Evolutionary conservation across 179 eudicot genomes (phyloP), one percentile per base, ranked within the genome.

Genomic region (Spergularia azorica): DNA sequence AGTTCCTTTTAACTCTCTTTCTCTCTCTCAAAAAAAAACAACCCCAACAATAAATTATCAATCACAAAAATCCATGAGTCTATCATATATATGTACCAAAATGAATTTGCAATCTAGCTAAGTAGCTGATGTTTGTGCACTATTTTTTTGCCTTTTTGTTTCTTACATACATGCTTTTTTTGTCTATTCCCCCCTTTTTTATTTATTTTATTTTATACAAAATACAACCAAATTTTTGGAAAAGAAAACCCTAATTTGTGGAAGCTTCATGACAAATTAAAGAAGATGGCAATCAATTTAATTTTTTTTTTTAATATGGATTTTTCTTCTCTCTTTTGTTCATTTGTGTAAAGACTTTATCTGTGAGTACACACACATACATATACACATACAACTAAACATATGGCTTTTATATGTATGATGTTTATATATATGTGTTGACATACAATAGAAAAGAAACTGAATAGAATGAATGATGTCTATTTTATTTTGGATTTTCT

Each of bases 181-280:
- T 77, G 41, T 60, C 79, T 79, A 60, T 72, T 59, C 46, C 17
- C 41, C 51, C 17, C 56, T 60, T 54, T 70, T 61, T 73, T 9
- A 39, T 63, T 55, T 52, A 20, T 17, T 61, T 36, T 58, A 36
- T 26, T 36, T 36, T 18, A 46, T 20, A 26, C 9, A 66, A 72
- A 63, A 48, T 36, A 55, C 62, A 59, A 17, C 50, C 61, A 51
- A 13, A 56, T 43, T 78, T 60, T 77, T 73, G 67, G 46, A 50
- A 77, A 77, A 68, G 54, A 73, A 77, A 83, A 77, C 85, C 85
- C 88, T 85, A 85, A 77, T 79, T 79, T 77, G 72, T 72, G 81
- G 82, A 83, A 81, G 80, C 75, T 77, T 67, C 41, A 74, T 81
- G 74, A 76, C 80, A 46, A 46, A 46, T 9, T 36, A 79, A 71